Evolutionary conservation across 2,329 filamentous ascomycete genomes (phyloP).

Genomic region (Xylariaceae sp.): DNA sequence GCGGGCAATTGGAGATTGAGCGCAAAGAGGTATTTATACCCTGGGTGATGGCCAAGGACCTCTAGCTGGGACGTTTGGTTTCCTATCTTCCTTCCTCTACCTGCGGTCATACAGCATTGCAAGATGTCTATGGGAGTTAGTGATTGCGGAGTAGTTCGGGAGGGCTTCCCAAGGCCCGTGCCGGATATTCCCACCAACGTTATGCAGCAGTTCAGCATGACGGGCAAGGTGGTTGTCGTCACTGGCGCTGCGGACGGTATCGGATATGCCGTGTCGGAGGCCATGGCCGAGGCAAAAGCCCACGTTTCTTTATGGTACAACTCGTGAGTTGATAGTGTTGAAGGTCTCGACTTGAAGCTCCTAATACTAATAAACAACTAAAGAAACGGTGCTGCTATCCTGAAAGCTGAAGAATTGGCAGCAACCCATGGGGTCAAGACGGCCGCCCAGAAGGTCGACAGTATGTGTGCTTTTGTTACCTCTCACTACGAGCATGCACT

Average conservation of each 20-base stretch:
- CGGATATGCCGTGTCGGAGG: constrained; percentile 20
- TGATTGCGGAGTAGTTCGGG: constrained; percentile 19
- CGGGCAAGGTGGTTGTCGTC: constrained; percentile 20
- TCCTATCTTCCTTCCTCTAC: background rate
- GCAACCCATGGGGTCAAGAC: constrained; percentile 13
- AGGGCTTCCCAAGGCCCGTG: constrained; percentile 18
- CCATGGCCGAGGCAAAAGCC: constrained; percentile 19
- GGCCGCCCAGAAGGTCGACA: constrained; percentile 17
- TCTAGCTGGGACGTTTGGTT: background rate
- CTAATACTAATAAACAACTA: constrained; percentile 1
- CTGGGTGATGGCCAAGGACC: background rate
- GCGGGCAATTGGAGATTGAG: constrained; percentile 1
- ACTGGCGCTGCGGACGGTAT: constrained; percentile 22
- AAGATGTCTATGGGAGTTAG: constrained; percentile 22
- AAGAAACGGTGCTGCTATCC: constrained; percentile 18
- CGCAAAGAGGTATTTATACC: background rate
- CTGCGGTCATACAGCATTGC: background rate
- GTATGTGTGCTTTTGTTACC: constrained; percentile 5
- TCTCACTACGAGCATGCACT: background rate
- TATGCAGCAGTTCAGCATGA: constrained; percentile 20
- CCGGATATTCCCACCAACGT: constrained; percentile 18
- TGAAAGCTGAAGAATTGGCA: constrained; percentile 13
- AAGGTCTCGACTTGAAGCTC: background rate
- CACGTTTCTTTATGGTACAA: constrained; percentile 21
- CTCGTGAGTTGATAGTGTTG: constrained; percentile 13